phyloP scores from a whole-genome alignment of 2,329 filamentous ascomycete genomes.

The Ophiostoma montium region DNA sequence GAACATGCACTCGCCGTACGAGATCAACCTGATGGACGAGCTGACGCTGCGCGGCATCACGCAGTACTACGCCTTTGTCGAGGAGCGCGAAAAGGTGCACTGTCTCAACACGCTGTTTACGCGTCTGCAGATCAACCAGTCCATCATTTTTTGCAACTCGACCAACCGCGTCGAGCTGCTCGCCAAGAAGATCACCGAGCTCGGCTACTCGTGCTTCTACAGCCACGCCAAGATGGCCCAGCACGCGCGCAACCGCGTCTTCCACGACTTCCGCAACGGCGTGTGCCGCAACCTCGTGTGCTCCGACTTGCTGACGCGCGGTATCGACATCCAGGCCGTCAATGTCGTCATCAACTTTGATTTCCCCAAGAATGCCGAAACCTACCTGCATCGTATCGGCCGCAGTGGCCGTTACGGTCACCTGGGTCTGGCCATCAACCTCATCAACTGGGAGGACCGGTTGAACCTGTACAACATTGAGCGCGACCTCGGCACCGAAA shows the following conservation, averaged over 20 bases:
- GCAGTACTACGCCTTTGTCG: slow-evolving; percentile 97
- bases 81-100: slow-evolving; percentile 98
- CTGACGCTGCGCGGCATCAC: slow-evolving; percentile 95
- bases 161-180: slow-evolving; percentile 95
- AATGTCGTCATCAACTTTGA: slow-evolving; percentile 99
- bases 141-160: slow-evolving; percentile 99
- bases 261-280: slow-evolving; percentile 97
- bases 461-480: slow-evolving; percentile 99
- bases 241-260: slow-evolving; percentile 91
- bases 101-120: slow-evolving; percentile 98
- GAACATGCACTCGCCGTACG: slow-evolving; percentile 91
- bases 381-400: slow-evolving; percentile 95
- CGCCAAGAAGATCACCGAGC: slow-evolving; percentile 97
- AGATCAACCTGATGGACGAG: slow-evolving; percentile 99
- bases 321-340: slow-evolving; percentile 98
- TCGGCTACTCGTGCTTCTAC: slow-evolving; percentile 99
- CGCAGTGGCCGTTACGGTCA: slow-evolving; percentile 95
- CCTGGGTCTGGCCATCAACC: slow-evolving; percentile 90
- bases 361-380: slow-evolving; percentile 98
- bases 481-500: slow-evolving; percentile 91
- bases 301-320: slow-evolving; percentile 91
- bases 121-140: slow-evolving; percentile 98
- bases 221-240: slow-evolving; percentile 98
- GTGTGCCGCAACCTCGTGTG: slow-evolving; percentile 97
- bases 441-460: slow-evolving; percentile 98